Base-by-base conservation (phyloP, 495 filamentous ascomycete species). In the Oleoguttula mirabilis region DNA sequence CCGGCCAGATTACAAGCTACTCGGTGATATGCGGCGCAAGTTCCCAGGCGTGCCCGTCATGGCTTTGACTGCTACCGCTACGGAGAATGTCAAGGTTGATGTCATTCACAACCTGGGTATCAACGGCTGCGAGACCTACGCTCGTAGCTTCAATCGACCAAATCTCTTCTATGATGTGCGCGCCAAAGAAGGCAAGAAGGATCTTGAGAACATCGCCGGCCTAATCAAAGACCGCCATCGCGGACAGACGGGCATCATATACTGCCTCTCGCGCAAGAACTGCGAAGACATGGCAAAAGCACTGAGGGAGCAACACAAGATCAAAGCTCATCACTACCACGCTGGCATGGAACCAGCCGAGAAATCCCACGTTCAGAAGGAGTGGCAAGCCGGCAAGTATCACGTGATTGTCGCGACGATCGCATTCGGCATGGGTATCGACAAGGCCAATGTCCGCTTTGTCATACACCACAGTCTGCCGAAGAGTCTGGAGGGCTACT, bases 331-430 rank as follows among this genome's bases (percentile, higher is more conserved):
- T 11, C 77, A 93, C 58, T 99, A 90, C 56, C 90, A 99, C 61
- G 88, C 88, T 10, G 72, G 69, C 4, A 76, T 96, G 62, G 60
- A 73, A 2, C 41, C 77, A 0, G 52, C 69, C 6, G 70, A 79
- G 14, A 88, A 83, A 58, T 60, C 63, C 1, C 40, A 68, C 4
- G 68, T 87, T 4, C 92, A 95, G 56, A 71, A 70, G 41, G 53
- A 75, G 3, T 99, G 90, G 90, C 92, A 96, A 56, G 56, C 60
- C 17, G 83, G 86, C 2, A 63, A 65, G 45, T 71, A 75, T 47
- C 79, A 93, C 45, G 84, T 99, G 24, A 88, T 99, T 19, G 90
- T 99, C 21, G 92, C 90, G n/a, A 99, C 90, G 0, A 95, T 96
- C 59, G 90, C 90, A 21, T 98, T 98, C 57, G 90, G 90, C 8